These are phyloP conservation scores for Candida pseudofarinosa DNA, from an alignment of 805 yeast genomes.

Conservation along the genomic window DNA sequence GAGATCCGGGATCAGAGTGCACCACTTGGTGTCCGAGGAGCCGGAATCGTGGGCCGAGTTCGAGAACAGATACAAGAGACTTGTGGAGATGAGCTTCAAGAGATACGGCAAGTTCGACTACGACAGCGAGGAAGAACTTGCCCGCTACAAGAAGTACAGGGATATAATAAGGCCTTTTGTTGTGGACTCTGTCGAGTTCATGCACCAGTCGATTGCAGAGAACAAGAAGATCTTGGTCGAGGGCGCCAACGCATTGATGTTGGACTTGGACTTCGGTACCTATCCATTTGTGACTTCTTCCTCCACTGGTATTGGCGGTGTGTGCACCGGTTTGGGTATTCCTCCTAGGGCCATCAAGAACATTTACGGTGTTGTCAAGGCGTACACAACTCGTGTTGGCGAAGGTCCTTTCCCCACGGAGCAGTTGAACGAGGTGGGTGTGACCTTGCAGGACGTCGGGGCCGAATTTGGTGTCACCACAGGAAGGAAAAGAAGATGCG, in stretches of 20 bases:
- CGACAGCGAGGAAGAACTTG: conserved; percentile 77
- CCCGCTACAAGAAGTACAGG: conserved; percentile 68
- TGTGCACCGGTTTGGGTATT: conserved; percentile 90
- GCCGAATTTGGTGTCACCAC: conserved; percentile 98
- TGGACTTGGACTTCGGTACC: conserved; percentile 96
- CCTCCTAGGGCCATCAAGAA: conserved; percentile 84
- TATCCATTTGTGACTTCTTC: conserved; percentile 97
- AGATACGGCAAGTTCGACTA: conserved; percentile 93
- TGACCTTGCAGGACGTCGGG: conserved; percentile 83
- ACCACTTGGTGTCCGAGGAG: conserved; percentile 86
- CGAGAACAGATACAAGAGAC: conserved; percentile 68
- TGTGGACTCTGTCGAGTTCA: conserved; percentile 83
- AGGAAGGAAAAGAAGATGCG: conserved; percentile 98
- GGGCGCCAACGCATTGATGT: conserved; percentile 98
- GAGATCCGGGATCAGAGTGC: conserved; percentile 94
- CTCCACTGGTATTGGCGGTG: conserved; percentile 96
- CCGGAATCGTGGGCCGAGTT: conserved; percentile 94
- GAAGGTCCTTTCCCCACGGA: conserved; percentile 99
- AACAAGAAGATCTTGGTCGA: conserved; percentile 89
- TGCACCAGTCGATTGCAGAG: conserved; percentile 68
- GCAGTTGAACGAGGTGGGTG: conserved; percentile 85
- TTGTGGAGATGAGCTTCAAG: conserved; percentile 75
- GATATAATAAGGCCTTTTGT: conserved; percentile 83
- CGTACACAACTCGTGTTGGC: conserved; percentile 98
- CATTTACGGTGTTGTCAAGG: conserved; percentile 94